Conservation (phyloP, 305 asterid species). For the Andrographis paniculata region DNA sequence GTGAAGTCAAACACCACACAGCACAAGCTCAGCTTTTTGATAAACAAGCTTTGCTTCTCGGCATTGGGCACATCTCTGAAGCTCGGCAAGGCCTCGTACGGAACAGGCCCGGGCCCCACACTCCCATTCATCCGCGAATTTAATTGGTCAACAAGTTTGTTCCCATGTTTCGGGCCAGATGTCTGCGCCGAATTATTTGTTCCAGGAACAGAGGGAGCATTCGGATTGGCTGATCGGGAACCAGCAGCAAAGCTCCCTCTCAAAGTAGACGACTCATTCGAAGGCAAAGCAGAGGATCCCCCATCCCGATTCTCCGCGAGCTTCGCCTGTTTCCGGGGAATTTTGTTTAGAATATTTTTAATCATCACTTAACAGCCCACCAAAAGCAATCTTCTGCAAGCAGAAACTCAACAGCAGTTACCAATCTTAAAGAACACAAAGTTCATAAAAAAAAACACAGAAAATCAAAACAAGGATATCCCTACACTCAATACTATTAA, state of each 20-base stretch:
- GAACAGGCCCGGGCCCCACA: constrained; percentile 19
- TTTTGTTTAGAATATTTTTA: constrained; percentile 54
- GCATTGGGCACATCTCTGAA: constrained; percentile 50
- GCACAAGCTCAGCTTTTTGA: constrained; percentile 20
- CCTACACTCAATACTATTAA: too few relatives aligned
- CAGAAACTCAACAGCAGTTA: constrained; percentile 10
- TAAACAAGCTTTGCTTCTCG: constrained; percentile 48
- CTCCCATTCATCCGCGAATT: constrained; percentile 35
- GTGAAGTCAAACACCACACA: constrained; percentile 10
- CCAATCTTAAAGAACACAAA: constrained; percentile 8
- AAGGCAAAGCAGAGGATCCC: constrained; percentile 32
- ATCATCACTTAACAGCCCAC: constrained; percentile 33
- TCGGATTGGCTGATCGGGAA: constrained; percentile 30
- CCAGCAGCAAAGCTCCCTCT: constrained; percentile 29
- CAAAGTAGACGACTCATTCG: constrained; percentile 36
- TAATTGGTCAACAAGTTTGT: constrained; percentile 25
- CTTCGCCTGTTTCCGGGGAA: constrained; percentile 56
- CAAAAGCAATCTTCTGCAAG: constrained; percentile 17
- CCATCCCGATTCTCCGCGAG: constrained; percentile 48
- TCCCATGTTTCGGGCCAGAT: constrained; percentile 31
- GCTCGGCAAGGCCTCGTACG: constrained; percentile 52
- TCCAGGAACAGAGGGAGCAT: constrained; percentile 27
- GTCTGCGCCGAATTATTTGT: constrained; percentile 19
- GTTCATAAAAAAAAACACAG: too few relatives aligned
- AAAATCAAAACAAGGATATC: too few relatives aligned